These are phyloP conservation scores for Cyberlindnera nakhonratchasimensis DNA, from an alignment of 805 yeast genomes.

Conservation along the genomic window DNA sequence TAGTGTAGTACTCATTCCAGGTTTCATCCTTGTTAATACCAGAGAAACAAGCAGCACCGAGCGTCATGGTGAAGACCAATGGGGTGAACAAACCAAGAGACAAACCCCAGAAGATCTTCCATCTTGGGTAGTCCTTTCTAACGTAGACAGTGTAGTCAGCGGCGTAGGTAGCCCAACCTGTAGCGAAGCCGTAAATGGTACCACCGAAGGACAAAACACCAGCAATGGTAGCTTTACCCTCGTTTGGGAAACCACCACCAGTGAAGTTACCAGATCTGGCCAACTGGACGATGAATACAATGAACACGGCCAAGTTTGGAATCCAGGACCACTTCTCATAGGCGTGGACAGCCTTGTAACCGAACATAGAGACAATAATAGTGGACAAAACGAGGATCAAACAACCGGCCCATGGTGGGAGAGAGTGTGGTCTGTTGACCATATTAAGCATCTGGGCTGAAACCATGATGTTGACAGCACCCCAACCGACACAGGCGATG, in stretches of 20 bases:
- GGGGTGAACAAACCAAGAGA: constrained; percentile 64
- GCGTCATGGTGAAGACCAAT: constrained; percentile 63
- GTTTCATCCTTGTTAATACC: constrained; percentile 47
- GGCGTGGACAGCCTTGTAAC: constrained; percentile 75
- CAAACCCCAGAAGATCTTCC: constrained; percentile 61
- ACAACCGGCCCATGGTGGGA: constrained; percentile 93
- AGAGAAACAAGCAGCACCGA: constrained; percentile 85
- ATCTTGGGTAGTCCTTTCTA: constrained; percentile 57
- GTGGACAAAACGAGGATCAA: constrained; percentile 66
- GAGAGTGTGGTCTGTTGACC: constrained; percentile 53
- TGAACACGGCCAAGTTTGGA: constrained; percentile 69
- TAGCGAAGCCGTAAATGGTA: constrained; percentile 79
- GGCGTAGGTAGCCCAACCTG: constrained; percentile 94
- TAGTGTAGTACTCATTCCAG: constrained; percentile 49
- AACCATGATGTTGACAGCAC: constrained; percentile 87
- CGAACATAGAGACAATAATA: constrained; percentile 73
- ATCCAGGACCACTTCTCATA: constrained; percentile 90
- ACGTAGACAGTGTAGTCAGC: constrained; percentile 90
- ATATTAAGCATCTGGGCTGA: constrained; percentile 80
- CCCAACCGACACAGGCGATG: constrained; percentile 93
- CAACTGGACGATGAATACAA: constrained; percentile 77
- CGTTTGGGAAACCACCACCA: constrained; percentile 40
- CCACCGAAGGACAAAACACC: constrained; percentile 77
- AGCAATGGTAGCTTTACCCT: constrained; percentile 73
- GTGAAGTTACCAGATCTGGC: constrained; percentile 62